A percentile compares a stretch with the other conserved stretches of the same genome.
Evolutionary conservation across 305 asterid genomes (phyloP).

Genomic region (Caryopteris hybrid): DNA sequence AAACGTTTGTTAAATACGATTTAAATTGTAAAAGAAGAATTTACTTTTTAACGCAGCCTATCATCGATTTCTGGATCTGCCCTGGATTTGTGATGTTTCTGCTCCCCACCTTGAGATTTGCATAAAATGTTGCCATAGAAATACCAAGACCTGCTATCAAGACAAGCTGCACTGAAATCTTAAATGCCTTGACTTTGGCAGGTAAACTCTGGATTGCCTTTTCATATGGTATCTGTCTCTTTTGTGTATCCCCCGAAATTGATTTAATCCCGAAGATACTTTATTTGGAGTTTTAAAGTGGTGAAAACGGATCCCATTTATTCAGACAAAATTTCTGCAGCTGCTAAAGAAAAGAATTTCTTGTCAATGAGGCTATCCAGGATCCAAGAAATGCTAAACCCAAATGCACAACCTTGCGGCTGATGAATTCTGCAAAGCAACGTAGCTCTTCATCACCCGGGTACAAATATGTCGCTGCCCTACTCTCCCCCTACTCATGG

Average conservation of each 20-base stretch:
- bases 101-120: too few relatives aligned
- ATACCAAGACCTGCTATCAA: too few relatives aligned
- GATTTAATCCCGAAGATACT: neutral
- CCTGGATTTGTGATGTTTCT: too few relatives aligned
- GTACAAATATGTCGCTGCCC: slow-evolving; percentile 31
- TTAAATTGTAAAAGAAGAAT: too few relatives aligned
- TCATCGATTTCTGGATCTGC: too few relatives aligned
- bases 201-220: slow-evolving; percentile 24
- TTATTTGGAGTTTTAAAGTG: neutral
- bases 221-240: slow-evolving; percentile 15
- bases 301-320: neutral
- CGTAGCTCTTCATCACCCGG: slow-evolving; percentile 1
- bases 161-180: too few relatives aligned
- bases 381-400: slow-evolving; percentile 69
- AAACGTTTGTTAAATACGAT: too few relatives aligned
- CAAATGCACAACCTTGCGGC: slow-evolving; percentile 44
- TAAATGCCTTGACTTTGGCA: too few relatives aligned
- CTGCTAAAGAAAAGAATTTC: slow-evolving; percentile 58
- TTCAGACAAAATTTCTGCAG: neutral
- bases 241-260: slow-evolving; percentile 4
- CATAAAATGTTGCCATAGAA: too few relatives aligned
- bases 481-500: slow-evolving; percentile 32
- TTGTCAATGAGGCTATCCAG: slow-evolving; percentile 49
- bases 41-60: too few relatives aligned
- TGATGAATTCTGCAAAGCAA: slow-evolving; percentile 34